Evolutionary conservation across 352 stramenopile genomes (phyloP).

Genomic region (Pythium myriotylum): DNA sequence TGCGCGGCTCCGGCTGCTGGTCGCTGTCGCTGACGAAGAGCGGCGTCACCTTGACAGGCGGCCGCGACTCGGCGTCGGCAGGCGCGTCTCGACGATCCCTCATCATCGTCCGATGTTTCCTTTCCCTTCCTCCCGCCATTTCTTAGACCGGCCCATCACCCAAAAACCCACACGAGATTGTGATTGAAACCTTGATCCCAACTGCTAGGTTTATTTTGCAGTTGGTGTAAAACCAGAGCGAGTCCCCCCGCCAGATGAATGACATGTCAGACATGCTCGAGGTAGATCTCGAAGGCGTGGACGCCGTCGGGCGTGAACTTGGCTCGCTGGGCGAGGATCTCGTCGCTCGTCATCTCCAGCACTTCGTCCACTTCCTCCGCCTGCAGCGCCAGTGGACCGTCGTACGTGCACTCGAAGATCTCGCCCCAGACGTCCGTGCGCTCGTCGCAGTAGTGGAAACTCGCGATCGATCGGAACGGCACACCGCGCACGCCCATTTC

Average conservation of each 20-base stretch:
- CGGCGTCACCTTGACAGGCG: constrained; percentile 32
- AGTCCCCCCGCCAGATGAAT: no score
- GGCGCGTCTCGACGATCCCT: constrained; percentile 5
- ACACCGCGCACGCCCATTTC: constrained; percentile 83
- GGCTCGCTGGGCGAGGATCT: constrained; percentile 58
- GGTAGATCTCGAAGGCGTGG: constrained; percentile 75
- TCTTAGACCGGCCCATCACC: neutral
- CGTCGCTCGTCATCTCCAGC: constrained; percentile 65
- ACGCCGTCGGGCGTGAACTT: constrained; percentile 87
- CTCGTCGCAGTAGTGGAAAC: constrained; percentile 72
- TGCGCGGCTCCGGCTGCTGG: constrained; percentile 37
- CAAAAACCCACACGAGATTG: constrained; percentile 11
- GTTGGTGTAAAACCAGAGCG: no score
- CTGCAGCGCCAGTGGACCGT: constrained; percentile 65
- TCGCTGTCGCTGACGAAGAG: constrained; percentile 9
- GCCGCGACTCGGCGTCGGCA: neutral
- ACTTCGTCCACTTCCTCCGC: constrained; percentile 81
- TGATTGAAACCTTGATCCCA: constrained; percentile 14
- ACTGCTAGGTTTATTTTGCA: constrained; percentile 25
- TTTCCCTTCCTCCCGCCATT: constrained; percentile 16
- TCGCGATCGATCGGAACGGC: constrained; percentile 49
- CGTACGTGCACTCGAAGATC: constrained; percentile 79
- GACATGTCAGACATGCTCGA: constrained; percentile 22
- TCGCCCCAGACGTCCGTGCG: constrained; percentile 72
- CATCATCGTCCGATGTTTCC: constrained; percentile 6